Evolutionary conservation across 139 green algal species (phyloP).

Genomic region (Deuterostichococcus epilithicus): DNA sequence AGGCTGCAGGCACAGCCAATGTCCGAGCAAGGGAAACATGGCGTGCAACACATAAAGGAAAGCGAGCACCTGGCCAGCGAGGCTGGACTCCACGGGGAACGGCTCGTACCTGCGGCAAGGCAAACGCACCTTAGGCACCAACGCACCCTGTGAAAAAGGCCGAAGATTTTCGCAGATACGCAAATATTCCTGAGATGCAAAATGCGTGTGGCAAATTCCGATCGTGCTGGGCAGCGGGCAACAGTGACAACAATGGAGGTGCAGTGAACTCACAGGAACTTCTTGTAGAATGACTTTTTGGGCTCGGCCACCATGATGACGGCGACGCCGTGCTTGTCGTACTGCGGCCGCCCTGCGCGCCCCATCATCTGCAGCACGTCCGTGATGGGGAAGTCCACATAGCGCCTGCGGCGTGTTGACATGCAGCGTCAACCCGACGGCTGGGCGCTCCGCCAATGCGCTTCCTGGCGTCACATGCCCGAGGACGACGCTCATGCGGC

Average conservation of each 20-base stretch:
- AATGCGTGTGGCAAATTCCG: no score
- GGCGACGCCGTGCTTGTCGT: conserved; percentile 81
- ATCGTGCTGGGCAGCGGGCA: no score
- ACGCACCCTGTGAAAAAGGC: no score
- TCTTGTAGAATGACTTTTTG: conserved; percentile 99
- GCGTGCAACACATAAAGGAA: background rate
- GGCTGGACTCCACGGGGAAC: conserved; percentile 92
- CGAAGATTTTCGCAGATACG: no score
- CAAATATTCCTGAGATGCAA: no score
- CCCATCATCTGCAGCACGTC: conserved; percentile 89
- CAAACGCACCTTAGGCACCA: no score
- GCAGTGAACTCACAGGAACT: conserved; percentile 83
- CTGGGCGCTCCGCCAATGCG: background rate
- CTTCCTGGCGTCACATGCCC: background rate
- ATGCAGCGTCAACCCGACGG: background rate
- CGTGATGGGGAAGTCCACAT: conserved; percentile 98
- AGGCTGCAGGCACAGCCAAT: background rate
- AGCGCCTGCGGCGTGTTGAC: conserved; percentile 44
- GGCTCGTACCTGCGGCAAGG: conserved; percentile 74
- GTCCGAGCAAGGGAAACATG: background rate
- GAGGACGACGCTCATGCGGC: no score
- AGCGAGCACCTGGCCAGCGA: conserved; percentile 63
- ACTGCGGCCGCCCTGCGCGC: conserved; percentile 70
- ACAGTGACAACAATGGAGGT: no score
- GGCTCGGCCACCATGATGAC: conserved; percentile 97